phyloP scores from a whole-genome alignment of 2,329 filamentous ascomycete genomes.

The Aspergillus pseudoviridinutans region DNA sequence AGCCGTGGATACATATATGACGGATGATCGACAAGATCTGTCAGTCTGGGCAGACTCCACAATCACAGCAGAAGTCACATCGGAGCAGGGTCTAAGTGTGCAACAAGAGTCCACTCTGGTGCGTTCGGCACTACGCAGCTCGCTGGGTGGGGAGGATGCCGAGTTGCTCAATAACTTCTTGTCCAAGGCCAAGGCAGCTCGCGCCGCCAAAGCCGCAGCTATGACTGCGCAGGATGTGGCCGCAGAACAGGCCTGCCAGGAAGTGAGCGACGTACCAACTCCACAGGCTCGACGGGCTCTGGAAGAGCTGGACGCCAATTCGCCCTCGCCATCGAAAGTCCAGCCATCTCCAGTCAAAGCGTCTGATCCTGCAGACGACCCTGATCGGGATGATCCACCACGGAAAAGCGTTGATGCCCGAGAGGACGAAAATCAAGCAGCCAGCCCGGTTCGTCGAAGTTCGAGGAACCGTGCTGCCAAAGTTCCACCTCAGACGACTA shows the following conservation, averaged over 20 bases:
- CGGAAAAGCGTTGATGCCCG: constrained; percentile 6
- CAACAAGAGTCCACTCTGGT: constrained; percentile 31
- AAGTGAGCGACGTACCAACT: constrained; percentile 19
- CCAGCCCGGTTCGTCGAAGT: constrained; percentile 35
- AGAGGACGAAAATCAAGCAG: constrained; percentile 14
- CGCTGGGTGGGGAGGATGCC: constrained; percentile 37
- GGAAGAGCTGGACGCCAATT: constrained; percentile 37
- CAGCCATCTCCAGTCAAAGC: constrained; percentile 27
- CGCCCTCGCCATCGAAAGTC: constrained; percentile 34
- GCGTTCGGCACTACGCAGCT: constrained; percentile 35
- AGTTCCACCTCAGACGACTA: constrained; percentile 18
- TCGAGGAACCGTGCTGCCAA: constrained; percentile 27
- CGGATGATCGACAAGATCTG: constrained; percentile 9
- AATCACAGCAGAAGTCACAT: constrained; percentile 9
- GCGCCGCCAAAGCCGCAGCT: constrained; percentile 32
- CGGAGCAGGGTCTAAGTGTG: constrained; percentile 24
- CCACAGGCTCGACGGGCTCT: constrained; percentile 33
- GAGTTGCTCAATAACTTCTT: constrained; percentile 39
- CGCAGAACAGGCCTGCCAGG: constrained; percentile 10
- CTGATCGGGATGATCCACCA: constrained; percentile 14
- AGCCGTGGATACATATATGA: constrained; percentile 7
- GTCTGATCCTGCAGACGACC: constrained; percentile 13
- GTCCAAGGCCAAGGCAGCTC: constrained; percentile 39
- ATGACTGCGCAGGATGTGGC: constrained; percentile 17
- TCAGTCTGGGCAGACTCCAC: neutral